Conservation (phyloP, 1,139 yeast species). For the Sugiyamaella neomexicana region DNA sequence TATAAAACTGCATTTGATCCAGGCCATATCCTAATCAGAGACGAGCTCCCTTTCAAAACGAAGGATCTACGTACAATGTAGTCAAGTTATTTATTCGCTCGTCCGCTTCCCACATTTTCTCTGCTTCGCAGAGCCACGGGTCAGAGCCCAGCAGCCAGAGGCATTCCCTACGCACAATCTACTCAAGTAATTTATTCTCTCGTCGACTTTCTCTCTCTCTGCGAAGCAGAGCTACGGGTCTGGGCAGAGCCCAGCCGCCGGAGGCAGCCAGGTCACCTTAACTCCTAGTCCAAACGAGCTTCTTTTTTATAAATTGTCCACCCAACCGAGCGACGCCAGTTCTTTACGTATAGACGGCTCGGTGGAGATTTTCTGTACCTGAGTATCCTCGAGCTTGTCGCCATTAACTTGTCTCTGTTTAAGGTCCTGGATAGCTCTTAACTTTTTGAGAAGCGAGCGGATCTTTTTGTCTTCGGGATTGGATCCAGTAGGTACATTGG, state of each 20-base stretch:
- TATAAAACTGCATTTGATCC: conserved; percentile 50
- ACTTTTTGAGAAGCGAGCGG: conserved; percentile 84
- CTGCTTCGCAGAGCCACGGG: too few species aligned
- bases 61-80: conserved; percentile 44
- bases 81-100: conserved; percentile 2
- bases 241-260: conserved; percentile 15
- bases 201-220: background rate
- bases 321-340: conserved; percentile 74
- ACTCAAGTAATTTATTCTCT: too few species aligned
- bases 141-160: too few species aligned
- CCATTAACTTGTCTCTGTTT: conserved; percentile 83
- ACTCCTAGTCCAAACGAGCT: background rate
- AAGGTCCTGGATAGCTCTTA: conserved; percentile 88
- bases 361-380: conserved; percentile 81
- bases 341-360: conserved; percentile 79
- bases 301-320: conserved; percentile 23
- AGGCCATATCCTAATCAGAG: conserved; percentile 52
- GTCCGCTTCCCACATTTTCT: too few species aligned
- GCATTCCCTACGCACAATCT: too few species aligned
- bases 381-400: conserved; percentile 89
- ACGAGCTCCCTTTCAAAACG: conserved; percentile 47
- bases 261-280: conserved; percentile 11
- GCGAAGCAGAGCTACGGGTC: conserved; percentile 9
- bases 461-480: conserved; percentile 83
- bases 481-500: conserved; percentile 27